These are phyloP conservation scores for Geopyxis carbonaria DNA, from an alignment of 495 filamentous ascomycete genomes.

Conservation along the genomic window DNA sequence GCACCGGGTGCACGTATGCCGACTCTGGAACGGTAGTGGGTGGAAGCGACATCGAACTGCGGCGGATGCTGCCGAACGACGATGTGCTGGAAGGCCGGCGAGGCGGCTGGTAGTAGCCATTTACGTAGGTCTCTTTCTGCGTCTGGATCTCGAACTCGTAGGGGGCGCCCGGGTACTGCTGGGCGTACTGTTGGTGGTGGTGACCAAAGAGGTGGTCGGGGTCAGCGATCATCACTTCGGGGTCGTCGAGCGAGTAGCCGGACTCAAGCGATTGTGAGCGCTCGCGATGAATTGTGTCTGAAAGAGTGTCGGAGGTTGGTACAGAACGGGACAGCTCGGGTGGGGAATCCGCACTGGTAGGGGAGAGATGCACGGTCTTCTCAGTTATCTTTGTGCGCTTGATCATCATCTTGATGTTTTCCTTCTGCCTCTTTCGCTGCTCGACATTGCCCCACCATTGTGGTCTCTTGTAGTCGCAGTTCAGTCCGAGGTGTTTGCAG, in stretches of 20 bases:
- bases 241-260: conserved; percentile 40
- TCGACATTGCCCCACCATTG: conserved; percentile 94
- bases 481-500: conserved; percentile 70
- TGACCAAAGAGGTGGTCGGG: conserved; percentile 37
- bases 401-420: conserved; percentile 89
- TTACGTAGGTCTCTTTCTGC: conserved; percentile 70
- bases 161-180: conserved; percentile 10
- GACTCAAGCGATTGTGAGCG: conserved; percentile 64
- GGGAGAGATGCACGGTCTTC: conserved; percentile 43
- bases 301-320: conserved; percentile 62
- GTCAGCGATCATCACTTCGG: conserved; percentile 30
- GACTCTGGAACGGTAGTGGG: too few species aligned
- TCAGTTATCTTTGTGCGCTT: conserved; percentile 88
- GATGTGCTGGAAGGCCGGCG: conserved; percentile 18
- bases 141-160: conserved; percentile 95
- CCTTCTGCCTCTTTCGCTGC: conserved; percentile 70
- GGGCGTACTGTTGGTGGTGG: conserved; percentile 29
- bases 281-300: conserved; percentile 49
- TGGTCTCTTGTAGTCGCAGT: conserved; percentile 90
- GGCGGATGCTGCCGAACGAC: conserved; percentile 19
- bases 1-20: conserved; percentile 3
- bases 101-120: conserved; percentile 48
- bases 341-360: conserved; percentile 42
- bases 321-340: conserved; percentile 68
- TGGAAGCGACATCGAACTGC: conserved; percentile 18